Conservation (phyloP, 768 basidiomycete species). For the Erythrobasidium yunnanense region DNA sequence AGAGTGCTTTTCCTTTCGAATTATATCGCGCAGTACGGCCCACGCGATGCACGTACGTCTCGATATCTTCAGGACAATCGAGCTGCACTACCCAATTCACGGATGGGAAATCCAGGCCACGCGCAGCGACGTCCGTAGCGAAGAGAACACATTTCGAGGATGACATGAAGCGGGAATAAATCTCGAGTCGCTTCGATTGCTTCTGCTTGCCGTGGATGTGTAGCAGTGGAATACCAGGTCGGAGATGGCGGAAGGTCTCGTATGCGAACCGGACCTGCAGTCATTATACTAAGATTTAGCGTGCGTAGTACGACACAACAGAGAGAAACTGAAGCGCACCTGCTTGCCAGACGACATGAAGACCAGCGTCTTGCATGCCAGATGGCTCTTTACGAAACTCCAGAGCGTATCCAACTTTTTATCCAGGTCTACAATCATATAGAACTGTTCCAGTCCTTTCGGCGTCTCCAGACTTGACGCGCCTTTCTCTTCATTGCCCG, state of each 20-base stretch:
- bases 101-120: conserved; percentile 89
- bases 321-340: conserved; percentile 42
- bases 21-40: conserved; percentile 91
- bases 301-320: not conserved
- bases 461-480: conserved; percentile 52
- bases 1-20: conserved; percentile 69
- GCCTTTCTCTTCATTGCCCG: conserved; percentile 31
- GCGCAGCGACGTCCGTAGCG: conserved; percentile 90
- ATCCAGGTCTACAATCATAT: conserved; percentile 69
- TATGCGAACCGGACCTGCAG: conserved; percentile 71
- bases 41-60: conserved; percentile 94
- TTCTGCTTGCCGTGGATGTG: conserved; percentile 95
- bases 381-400: conserved; percentile 87
- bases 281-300: not conserved
- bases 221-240: conserved; percentile 83
- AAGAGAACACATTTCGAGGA: conserved; percentile 76
- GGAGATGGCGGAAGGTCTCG: conserved; percentile 89
- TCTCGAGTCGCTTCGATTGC: conserved; percentile 70
- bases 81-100: conserved; percentile 95
- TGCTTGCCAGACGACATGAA: conserved; percentile 94
- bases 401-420: conserved; percentile 81
- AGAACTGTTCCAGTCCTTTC: conserved; percentile 72
- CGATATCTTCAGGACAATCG: conserved; percentile 92
- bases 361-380: conserved; percentile 80
- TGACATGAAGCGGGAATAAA: conserved; percentile 72